These are phyloP conservation scores for Graphiopsis chlorocephala DNA, from an alignment of 2,329 filamentous ascomycete genomes.

Conservation along the genomic window DNA sequence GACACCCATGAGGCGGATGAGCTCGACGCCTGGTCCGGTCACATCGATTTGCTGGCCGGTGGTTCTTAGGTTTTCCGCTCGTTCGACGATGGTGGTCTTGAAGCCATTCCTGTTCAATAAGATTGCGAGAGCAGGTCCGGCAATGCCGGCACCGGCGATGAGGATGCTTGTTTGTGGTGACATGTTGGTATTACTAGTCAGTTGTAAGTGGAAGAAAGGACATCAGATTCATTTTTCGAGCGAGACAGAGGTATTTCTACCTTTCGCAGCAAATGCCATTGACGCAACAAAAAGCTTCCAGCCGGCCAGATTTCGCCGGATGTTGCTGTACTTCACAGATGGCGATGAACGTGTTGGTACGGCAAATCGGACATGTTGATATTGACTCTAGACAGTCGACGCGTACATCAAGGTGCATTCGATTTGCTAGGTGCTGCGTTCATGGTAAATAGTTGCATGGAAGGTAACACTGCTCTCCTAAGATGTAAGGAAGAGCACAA, in stretches of 20 bases:
- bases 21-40: conserved; percentile 27
- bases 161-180: conserved; percentile 23
- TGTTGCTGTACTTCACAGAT: not conserved
- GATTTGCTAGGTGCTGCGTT: not conserved
- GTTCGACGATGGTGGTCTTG: conserved; percentile 33
- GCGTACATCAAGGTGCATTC: not conserved
- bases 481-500: not conserved
- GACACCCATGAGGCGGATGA: conserved; percentile 33
- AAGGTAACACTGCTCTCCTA: not conserved
- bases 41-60: conserved; percentile 36
- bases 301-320: conserved; percentile 6
- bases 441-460: not conserved
- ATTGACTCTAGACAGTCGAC: not conserved
- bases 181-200: conserved; percentile 3
- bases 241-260: not conserved
- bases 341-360: not conserved
- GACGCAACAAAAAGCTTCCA: not conserved
- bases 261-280: not conserved
- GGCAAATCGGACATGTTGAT: not conserved
- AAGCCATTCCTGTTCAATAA: conserved; percentile 20
- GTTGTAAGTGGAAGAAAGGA: not conserved
- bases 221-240: too few relatives aligned
- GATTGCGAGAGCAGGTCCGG: conserved; percentile 30
- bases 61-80: conserved; percentile 18
- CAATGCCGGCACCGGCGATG: conserved; percentile 31